Evolutionary conservation across 2,329 filamentous ascomycete genomes (phyloP), one percentile per base, ranked within the genome.

Genomic region (Lachnellula hyalina): DNA sequence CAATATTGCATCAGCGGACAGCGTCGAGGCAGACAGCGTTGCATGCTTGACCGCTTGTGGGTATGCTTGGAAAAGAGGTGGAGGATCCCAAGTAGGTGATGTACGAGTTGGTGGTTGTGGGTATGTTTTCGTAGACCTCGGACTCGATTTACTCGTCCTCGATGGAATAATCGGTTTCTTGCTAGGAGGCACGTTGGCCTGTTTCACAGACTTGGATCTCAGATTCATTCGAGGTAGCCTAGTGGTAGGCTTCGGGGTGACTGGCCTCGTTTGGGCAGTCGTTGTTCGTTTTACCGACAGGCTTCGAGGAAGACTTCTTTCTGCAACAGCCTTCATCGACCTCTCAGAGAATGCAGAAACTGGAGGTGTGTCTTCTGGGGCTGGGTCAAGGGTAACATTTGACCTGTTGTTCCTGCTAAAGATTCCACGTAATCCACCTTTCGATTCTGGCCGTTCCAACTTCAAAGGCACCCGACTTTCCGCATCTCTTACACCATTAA

Each of bases 31-130:
- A 25, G 85, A 80, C 3, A 96, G 75, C 15, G 80, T 83, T 11
- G 83, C 84, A 69, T 94, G 83, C 65, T 88, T 91, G 61, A 90
- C 80, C 2, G 90, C 84, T 70, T 96, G 91, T 0, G 89, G 87
- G 68, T 91, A 96, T 12, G 89, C 90, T 69, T 96, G 88, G 69
- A 92, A 95, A 12, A 96, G 74, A 2, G 90, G 89, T 6, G 90
- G 89, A 15, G 85, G 81, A 53, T 82, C 80, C 85, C 85, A 89
- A 12, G 63, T 66, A 54, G 64, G 53, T 17, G 62, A 61, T 11
- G 60, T 58, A 9, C 63, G 54, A 9, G 59, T 56, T 36, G 55
- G 60, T 25, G 53, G 49, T 51, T 55, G 62, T 25, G 55, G 19
- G 14, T 59, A 52, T 6, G 54, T 53, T 50, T 61, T 64, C 15